Evolutionary conservation across 768 basidiomycete species (phyloP).

Genomic region (Xerocomellus chrysenteron): DNA sequence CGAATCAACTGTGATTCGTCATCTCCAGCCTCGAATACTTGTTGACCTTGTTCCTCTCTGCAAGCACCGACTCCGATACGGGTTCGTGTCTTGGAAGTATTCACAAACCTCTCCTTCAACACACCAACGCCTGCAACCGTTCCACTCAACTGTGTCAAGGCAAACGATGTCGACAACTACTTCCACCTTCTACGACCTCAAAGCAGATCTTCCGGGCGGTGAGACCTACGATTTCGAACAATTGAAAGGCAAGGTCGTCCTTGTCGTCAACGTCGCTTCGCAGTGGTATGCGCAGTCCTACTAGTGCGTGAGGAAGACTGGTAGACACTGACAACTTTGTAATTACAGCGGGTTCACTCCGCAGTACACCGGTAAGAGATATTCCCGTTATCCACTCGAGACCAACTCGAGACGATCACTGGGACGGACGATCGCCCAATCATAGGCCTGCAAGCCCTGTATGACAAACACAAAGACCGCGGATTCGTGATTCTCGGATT

Average conservation of each 20-base stretch:
- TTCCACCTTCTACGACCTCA: conserved; percentile 61
- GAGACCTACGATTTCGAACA: conserved; percentile 61
- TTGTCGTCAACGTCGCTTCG: conserved; percentile 78
- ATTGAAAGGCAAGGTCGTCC: conserved; percentile 73
- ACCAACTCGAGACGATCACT: too few species aligned
- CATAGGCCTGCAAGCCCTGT: conserved; percentile 71
- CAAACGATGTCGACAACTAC: conserved; percentile 28
- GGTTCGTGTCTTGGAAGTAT: not conserved
- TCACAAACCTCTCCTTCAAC: not conserved
- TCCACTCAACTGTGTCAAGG: conserved; percentile 12
- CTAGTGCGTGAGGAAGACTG: not conserved
- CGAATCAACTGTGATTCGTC: not conserved
- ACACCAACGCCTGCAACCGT: conserved; percentile 6
- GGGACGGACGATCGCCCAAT: not conserved
- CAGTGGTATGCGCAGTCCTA: conserved; percentile 44
- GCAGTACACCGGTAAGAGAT: conserved; percentile 63
- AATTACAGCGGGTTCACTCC: conserved; percentile 75
- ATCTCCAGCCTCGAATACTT: not conserved
- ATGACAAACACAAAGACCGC: conserved; percentile 78
- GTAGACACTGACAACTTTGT: not conserved
- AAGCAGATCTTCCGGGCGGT: conserved; percentile 58
- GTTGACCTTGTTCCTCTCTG: not conserved
- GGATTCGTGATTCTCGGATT: conserved; percentile 84
- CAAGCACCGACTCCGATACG: not conserved
- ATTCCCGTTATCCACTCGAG: not conserved